These are phyloP conservation scores for Solanum corneliomulleri DNA, from an alignment of 257 asterid species.

Conservation along the genomic window DNA sequence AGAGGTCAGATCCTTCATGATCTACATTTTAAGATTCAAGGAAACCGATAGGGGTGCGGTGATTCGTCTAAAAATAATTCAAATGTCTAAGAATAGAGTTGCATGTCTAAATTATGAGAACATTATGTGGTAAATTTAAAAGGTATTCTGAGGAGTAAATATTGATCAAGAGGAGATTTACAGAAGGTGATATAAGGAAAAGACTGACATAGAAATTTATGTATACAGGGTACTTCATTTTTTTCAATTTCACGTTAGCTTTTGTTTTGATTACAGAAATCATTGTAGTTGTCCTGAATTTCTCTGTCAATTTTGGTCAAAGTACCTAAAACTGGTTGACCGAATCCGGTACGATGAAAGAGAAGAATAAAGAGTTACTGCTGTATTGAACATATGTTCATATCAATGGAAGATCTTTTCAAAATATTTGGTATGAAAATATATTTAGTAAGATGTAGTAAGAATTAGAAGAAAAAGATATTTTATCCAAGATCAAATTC, in stretches of 20 bases:
- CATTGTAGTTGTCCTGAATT: background rate
- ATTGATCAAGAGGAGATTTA: background rate
- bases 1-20: background rate
- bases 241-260: background rate
- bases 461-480: background rate
- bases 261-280: background rate
- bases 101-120: background rate
- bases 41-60: background rate
- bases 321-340: background rate
- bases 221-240: background rate
- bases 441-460: background rate
- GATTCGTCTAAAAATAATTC: background rate
- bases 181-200: background rate
- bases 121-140: background rate
- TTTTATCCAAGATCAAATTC: background rate
- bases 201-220: background rate
- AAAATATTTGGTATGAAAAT: background rate
- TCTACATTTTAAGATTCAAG: background rate
- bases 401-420: background rate
- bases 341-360: background rate
- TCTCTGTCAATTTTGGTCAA: background rate
- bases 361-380: background rate
- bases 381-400: background rate
- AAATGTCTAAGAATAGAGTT: background rate
- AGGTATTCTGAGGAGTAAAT: background rate